Percentiles rank a stretch among this genome's conserved stretches.
These are phyloP conservation scores for Glycine tomentella DNA, from an alignment of 306 rosid genomes.

Conservation along the genomic window DNA sequence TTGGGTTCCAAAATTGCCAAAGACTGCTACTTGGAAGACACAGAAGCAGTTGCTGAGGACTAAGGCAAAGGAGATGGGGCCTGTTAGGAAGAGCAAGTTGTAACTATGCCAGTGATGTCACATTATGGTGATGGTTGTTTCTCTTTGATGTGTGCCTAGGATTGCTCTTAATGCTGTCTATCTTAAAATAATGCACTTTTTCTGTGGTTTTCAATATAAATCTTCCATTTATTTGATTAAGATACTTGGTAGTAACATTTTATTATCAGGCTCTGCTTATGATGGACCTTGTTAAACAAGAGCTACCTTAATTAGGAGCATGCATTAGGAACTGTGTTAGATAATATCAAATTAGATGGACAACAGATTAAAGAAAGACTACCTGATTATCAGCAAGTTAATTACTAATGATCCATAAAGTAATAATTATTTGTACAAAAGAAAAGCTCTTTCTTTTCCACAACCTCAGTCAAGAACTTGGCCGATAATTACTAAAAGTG, in stretches of 20 bases:
- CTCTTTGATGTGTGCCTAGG: background rate
- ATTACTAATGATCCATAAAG: too few relatives aligned
- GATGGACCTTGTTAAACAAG: too few relatives aligned
- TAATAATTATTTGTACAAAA: too few relatives aligned
- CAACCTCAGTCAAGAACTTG: too few relatives aligned
- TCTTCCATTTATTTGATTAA: background rate
- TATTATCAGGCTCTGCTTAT: background rate
- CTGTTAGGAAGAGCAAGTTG: slow-evolving; percentile 4
- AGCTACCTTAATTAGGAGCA: too few relatives aligned
- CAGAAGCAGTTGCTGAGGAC: slow-evolving; percentile 19
- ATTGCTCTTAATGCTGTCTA: background rate
- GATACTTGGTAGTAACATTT: background rate
- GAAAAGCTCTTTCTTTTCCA: too few relatives aligned
- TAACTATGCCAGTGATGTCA: background rate
- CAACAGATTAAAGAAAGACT: too few relatives aligned
- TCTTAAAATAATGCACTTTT: background rate
- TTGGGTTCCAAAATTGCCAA: slow-evolving; percentile 32
- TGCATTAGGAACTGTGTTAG: too few relatives aligned
- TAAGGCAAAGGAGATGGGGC: slow-evolving; percentile 26
- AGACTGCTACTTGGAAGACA: slow-evolving; percentile 22
- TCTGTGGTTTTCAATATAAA: background rate
- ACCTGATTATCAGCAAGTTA: too few relatives aligned
- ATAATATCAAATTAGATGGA: too few relatives aligned
- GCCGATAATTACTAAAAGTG: too few relatives aligned
- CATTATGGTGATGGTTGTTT: background rate